These are phyloP conservation scores for Marasmius fiardii DNA, from an alignment of 1,284 basidiomycete genomes.

Conservation along the genomic window DNA sequence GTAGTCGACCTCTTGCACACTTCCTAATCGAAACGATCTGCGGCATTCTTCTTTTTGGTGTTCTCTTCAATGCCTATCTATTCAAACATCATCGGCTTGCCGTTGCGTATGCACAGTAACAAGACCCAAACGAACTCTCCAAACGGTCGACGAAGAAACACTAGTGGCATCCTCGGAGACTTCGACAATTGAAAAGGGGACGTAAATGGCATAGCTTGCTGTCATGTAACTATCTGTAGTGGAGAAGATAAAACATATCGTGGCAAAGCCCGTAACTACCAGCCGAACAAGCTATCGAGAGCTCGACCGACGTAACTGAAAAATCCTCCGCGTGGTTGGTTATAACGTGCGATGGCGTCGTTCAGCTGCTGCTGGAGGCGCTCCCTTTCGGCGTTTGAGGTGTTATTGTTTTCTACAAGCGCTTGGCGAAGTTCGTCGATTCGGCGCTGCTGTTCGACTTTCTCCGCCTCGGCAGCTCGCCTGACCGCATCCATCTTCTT, in stretches of 20 bases:
- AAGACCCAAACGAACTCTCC: background rate
- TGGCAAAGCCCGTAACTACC: background rate
- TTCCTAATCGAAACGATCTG: no score
- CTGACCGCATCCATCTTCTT: slow-evolving; percentile 24
- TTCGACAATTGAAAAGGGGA: background rate
- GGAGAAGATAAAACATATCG: no score
- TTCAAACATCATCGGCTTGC: background rate
- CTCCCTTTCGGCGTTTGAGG: background rate
- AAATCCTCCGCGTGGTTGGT: slow-evolving; percentile 10
- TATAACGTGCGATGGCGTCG: slow-evolving; percentile 6
- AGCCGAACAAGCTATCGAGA: slow-evolving; percentile 14
- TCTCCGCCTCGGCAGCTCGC: slow-evolving; percentile 2
- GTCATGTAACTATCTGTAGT: no score
- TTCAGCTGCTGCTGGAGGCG: slow-evolving; percentile 12
- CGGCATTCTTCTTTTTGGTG: slow-evolving; percentile 3
- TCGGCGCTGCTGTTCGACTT: slow-evolving; percentile 14
- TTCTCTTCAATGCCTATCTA: slow-evolving; percentile 4
- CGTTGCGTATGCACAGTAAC: background rate
- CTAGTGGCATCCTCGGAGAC: background rate
- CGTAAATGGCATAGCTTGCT: no score
- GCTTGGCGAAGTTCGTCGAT: slow-evolving; percentile 15
- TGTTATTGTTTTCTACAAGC: slow-evolving; percentile 7
- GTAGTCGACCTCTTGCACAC: no score
- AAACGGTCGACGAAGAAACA: background rate
- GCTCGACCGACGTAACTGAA: slow-evolving; percentile 16